Conservation (phyloP, 441 rosid genomes). For the Metrosideros polymorpha region DNA sequence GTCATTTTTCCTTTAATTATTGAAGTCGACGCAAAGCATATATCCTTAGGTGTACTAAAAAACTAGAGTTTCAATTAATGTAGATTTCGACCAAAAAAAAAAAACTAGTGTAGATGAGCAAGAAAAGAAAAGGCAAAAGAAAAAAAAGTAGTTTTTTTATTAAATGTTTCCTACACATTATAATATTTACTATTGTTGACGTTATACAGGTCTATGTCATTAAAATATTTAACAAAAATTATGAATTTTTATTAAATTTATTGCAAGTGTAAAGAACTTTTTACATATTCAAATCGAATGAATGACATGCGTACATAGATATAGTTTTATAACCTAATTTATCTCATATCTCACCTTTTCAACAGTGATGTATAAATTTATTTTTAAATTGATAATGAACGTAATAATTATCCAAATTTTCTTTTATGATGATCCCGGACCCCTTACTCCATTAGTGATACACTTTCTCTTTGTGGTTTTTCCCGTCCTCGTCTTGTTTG, state of each 20-base stretch:
- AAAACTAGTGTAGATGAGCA: neutral
- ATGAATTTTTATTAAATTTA: neutral
- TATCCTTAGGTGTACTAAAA: neutral
- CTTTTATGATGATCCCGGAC: neutral
- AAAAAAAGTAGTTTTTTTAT: neutral
- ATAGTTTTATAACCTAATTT: neutral
- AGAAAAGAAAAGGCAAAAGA: neutral
- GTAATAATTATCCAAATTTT: neutral
- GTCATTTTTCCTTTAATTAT: no score
- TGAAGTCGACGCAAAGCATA: neutral
- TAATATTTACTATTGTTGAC: neutral
- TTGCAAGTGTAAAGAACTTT: neutral
- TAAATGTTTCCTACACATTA: neutral
- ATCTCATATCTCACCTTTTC: neutral
- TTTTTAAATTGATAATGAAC: neutral
- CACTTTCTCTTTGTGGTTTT: neutral
- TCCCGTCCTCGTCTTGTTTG: neutral
- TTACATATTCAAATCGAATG: neutral
- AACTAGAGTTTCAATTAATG: neutral
- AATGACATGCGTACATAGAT: neutral
- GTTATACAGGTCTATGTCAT: neutral
- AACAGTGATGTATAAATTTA: neutral
- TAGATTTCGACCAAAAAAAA: neutral
- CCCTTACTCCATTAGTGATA: neutral
- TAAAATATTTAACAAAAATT: neutral